These are phyloP conservation scores for Trametes gibbosa DNA, from an alignment of 768 basidiomycete species.

Conservation along the genomic window DNA sequence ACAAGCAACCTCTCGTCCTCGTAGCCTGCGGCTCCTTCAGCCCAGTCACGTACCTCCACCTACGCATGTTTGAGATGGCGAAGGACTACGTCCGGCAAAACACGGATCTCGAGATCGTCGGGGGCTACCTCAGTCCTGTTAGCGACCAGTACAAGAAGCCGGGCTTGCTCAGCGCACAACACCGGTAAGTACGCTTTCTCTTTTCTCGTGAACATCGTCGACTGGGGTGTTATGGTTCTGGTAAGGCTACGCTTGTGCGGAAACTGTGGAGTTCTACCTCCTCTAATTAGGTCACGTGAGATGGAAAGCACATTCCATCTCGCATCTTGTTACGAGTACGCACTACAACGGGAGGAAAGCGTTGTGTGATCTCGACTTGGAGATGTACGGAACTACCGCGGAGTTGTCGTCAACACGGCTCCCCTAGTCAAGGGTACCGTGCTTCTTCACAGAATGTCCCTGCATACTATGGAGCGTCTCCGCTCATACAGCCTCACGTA, in stretches of 20 bases:
- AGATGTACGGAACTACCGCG: too few relatives aligned
- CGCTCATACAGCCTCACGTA: too few relatives aligned
- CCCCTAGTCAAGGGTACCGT: too few relatives aligned
- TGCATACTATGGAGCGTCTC: too few relatives aligned
- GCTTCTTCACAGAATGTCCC: too few relatives aligned
- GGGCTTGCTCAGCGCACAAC: conserved; percentile 81
- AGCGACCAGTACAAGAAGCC: conserved; percentile 96
- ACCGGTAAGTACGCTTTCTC: conserved; percentile 62
- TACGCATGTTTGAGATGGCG: conserved; percentile 99
- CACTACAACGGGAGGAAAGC: too few relatives aligned
- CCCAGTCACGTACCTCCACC: conserved; percentile 95
- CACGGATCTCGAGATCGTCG: conserved; percentile 90
- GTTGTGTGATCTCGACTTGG: too few relatives aligned
- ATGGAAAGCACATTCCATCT: background rate
- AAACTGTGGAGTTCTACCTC: background rate
- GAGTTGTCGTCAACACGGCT: too few relatives aligned
- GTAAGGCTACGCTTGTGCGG: background rate
- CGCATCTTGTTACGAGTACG: too few relatives aligned
- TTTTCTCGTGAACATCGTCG: conserved; percentile 11
- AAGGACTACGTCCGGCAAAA: conserved; percentile 93
- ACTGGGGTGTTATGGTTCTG: background rate
- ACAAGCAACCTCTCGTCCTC: conserved; percentile 84
- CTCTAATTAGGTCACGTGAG: conserved; percentile 5
- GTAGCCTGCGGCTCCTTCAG: conserved; percentile 98
- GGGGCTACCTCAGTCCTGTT: conserved; percentile 95